Conservation (phyloP, 176 grass and related monocot species). For the Aegilops bicornis region DNA sequence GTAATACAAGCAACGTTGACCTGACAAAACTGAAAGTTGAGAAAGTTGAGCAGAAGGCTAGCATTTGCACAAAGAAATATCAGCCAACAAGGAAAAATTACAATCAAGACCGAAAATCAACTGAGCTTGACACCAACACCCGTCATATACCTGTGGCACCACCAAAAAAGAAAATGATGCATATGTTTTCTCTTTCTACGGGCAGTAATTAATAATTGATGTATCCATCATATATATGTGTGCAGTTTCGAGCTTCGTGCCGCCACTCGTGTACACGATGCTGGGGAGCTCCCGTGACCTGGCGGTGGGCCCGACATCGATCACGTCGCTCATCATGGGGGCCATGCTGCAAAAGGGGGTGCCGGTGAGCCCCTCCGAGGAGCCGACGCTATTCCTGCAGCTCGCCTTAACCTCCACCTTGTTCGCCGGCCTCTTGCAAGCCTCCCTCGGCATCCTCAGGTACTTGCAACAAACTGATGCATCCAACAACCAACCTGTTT, state of each 20-base stretch:
- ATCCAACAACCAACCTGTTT: no score
- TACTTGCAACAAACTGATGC: background rate
- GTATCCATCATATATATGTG: background rate
- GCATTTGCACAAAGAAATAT: no score
- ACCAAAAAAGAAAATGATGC: no score
- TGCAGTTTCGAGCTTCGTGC: conserved; percentile 90
- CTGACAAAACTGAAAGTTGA: no score
- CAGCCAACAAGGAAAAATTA: no score
- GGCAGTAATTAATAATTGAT: no score
- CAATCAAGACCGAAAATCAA: no score
- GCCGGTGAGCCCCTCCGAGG: conserved; percentile 48
- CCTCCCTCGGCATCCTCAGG: conserved; percentile 87
- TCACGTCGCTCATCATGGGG: conserved; percentile 95
- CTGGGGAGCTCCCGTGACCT: conserved; percentile 87
- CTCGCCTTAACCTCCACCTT: conserved; percentile 91
- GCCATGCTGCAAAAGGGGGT: conserved; percentile 70
- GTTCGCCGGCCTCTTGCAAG: conserved; percentile 85
- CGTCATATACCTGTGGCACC: no score
- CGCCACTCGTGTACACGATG: conserved; percentile 81
- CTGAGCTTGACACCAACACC: no score
- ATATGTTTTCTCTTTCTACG: no score
- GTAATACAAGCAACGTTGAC: no score
- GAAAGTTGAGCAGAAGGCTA: accelerated
- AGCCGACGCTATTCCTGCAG: conserved; percentile 80
- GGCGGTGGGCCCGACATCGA: conserved; percentile 81